Evolutionary conservation across 164 flowering plant genomes (phyloP), one percentile per base, ranked within the genome.

Genomic region (Tinospora cordifolia): DNA sequence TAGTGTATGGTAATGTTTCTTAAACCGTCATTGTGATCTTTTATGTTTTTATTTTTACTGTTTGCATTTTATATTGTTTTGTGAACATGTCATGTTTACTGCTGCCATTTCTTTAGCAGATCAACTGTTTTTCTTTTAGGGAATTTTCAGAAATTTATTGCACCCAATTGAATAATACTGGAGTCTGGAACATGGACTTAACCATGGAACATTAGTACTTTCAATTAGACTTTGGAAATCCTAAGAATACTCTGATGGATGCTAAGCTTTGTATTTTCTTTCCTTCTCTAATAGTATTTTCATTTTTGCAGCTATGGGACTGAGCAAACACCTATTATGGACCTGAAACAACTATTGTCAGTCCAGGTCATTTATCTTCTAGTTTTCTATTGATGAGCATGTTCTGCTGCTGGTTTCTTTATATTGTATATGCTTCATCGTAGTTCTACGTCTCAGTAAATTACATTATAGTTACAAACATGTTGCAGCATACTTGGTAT

Each of bases 231-330:
- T 67, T 54, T 27, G 58, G 25, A 2, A 19, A 1, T 47, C 15
- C 36, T 47, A 67, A 39, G 21, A 46, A 41, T 6, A 44, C 2
- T 7, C 11, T n/a, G 19, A 19, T 63, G 40, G 36, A 62, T 26
- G 41, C 2, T 65, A 39, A 41, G 21, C 25, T 38, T 8, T n/a
- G 19, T 14, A 51, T 36, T 1, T 30, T 30, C n/a, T n/a, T 63
- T 58, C 39, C 62, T 41, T 75, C 21, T 62, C 63, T 75, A 63
- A 77, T n/a, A 15, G 66, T 54, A 19, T 57, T 67, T 69, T 67
- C 64, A 26, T 47, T 75, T 19, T 3, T 84, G 82, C 96, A 95
- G 99, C 83, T 95, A 91, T 82, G 99, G 99, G 70, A 87, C 86
- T 69, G 84, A 83, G 76, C 82, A 88, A 66, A 74, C 74, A 30